Conservation (phyloP, 495 filamentous ascomycete genomes). For the Elaphomyces granulatus region DNA sequence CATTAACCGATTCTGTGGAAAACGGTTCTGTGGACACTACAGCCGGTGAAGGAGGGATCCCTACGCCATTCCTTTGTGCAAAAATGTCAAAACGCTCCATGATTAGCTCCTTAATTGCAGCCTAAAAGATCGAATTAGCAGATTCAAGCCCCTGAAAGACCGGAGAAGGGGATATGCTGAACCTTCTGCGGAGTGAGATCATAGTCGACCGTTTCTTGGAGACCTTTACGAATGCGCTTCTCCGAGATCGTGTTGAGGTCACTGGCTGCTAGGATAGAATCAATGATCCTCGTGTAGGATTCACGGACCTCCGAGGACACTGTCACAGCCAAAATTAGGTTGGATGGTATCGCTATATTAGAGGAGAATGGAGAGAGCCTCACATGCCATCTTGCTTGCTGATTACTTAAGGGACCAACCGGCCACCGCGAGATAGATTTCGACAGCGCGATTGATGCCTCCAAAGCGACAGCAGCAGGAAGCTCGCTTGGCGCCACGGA, state of each 20-base stretch:
- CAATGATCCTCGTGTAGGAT: slow-evolving; percentile 73
- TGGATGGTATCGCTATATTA: not conserved
- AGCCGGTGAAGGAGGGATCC: slow-evolving; percentile 7
- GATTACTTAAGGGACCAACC: no score
- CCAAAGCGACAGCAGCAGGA: no score
- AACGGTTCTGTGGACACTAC: slow-evolving; percentile 11
- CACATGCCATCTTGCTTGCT: not conserved
- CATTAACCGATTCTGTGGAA: slow-evolving; percentile 26
- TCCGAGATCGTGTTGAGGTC: slow-evolving; percentile 85
- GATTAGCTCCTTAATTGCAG: slow-evolving; percentile 68
- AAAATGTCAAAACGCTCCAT: slow-evolving; percentile 81
- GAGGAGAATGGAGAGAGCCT: not conserved
- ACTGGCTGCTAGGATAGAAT: slow-evolving; percentile 67
- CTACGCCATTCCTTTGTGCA: slow-evolving; percentile 31
- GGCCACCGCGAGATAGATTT: no score
- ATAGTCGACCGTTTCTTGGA: slow-evolving; percentile 60
- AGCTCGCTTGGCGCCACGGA: no score
- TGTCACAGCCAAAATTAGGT: slow-evolving; percentile 19
- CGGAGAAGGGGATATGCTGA: slow-evolving; percentile 10
- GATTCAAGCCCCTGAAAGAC: slow-evolving; percentile 2
- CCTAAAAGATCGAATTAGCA: slow-evolving; percentile 31
- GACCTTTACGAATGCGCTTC: slow-evolving; percentile 78
- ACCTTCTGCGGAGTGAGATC: slow-evolving; percentile 85
- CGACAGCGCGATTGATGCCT: no score
- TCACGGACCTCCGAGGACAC: slow-evolving; percentile 52